A percentile compares a stretch with the other conserved stretches of the same genome.
These are phyloP conservation scores for Phytophthora cryptogea DNA, from an alignment of 352 stramenopile genomes.

Conservation along the genomic window DNA sequence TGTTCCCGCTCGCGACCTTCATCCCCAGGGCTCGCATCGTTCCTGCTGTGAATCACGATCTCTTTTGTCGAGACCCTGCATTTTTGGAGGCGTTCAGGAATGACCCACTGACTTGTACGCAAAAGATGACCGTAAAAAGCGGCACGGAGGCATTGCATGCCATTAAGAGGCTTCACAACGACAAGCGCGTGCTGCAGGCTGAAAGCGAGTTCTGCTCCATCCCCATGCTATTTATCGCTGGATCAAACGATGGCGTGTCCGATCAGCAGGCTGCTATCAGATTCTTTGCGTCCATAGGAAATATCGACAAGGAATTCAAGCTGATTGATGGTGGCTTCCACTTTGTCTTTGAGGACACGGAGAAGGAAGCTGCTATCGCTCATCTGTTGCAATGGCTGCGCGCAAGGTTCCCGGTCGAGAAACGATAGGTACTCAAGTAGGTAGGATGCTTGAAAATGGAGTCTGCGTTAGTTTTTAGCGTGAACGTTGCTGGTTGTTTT, in stretches of 20 bases:
- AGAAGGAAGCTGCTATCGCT: slow-evolving; percentile 27
- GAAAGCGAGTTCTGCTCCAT: slow-evolving; percentile 26
- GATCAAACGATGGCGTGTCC: slow-evolving; percentile 52
- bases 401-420: slow-evolving; percentile 23
- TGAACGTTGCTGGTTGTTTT: not conserved
- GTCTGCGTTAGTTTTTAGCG: not conserved
- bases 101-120: slow-evolving; percentile 54
- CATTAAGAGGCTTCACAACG: slow-evolving; percentile 32
- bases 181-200: slow-evolving; percentile 23
- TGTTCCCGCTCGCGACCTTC: slow-evolving; percentile 43
- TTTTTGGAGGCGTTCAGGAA: slow-evolving; percentile 58
- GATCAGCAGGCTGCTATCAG: slow-evolving; percentile 33
- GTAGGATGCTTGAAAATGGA: slow-evolving; percentile 4
- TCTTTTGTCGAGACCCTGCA: slow-evolving; percentile 38
- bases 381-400: slow-evolving; percentile 29
- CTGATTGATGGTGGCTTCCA: slow-evolving; percentile 55
- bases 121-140: slow-evolving; percentile 46
- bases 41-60: slow-evolving; percentile 50
- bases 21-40: slow-evolving; percentile 48
- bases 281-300: slow-evolving; percentile 47
- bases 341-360: slow-evolving; percentile 58
- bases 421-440: not conserved
- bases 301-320: slow-evolving; percentile 58
- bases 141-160: slow-evolving; percentile 33
- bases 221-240: slow-evolving; percentile 45